These are phyloP conservation scores for Domatiomyces globalis DNA, from an alignment of 2,329 filamentous ascomycete species.

Conservation along the genomic window DNA sequence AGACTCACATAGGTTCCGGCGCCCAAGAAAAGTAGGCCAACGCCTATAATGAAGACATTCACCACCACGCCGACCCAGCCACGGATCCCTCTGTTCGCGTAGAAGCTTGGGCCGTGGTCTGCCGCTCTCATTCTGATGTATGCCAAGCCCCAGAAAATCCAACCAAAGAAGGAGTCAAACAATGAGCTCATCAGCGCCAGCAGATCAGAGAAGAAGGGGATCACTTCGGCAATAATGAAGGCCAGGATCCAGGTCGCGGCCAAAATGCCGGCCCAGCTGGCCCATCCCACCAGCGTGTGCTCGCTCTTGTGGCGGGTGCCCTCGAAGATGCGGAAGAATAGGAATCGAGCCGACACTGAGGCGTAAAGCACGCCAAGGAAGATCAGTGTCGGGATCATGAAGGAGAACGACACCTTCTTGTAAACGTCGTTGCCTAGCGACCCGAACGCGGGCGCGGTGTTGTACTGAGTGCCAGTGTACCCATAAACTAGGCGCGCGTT, in stretches of 20 bases:
- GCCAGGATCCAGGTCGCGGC: conserved; percentile 62
- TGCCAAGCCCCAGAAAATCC: conserved; percentile 61
- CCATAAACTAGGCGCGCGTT: conserved; percentile 10
- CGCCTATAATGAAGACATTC: conserved; percentile 58
- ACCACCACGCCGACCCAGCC: conserved; percentile 36
- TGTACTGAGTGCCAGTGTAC: conserved; percentile 83
- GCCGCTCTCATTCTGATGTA: conserved; percentile 32
- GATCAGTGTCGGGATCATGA: conserved; percentile 90
- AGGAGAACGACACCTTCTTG: conserved; percentile 81
- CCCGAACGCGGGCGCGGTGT: conserved; percentile 74
- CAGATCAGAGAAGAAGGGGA: conserved; percentile 76
- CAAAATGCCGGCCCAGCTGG: conserved; percentile 61
- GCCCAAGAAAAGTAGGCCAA: conserved; percentile 67
- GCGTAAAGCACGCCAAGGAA: conserved; percentile 86
- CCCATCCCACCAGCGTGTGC: conserved; percentile 73
- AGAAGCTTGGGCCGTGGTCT: conserved; percentile 29
- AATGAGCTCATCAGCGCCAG: conserved; percentile 49
- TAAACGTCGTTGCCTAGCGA: conserved; percentile 59
- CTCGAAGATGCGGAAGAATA: conserved; percentile 81
- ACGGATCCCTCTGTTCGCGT: conserved; percentile 27
- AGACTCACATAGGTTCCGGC: conserved; percentile 60
- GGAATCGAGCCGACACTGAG: conserved; percentile 74
- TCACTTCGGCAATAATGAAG: conserved; percentile 83
- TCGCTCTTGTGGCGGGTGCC: conserved; percentile 64
- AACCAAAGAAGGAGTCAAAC: conserved; percentile 68